Evolutionary conservation across 2,329 filamentous ascomycete genomes (phyloP).

Genomic region (Cadophora sp.): DNA sequence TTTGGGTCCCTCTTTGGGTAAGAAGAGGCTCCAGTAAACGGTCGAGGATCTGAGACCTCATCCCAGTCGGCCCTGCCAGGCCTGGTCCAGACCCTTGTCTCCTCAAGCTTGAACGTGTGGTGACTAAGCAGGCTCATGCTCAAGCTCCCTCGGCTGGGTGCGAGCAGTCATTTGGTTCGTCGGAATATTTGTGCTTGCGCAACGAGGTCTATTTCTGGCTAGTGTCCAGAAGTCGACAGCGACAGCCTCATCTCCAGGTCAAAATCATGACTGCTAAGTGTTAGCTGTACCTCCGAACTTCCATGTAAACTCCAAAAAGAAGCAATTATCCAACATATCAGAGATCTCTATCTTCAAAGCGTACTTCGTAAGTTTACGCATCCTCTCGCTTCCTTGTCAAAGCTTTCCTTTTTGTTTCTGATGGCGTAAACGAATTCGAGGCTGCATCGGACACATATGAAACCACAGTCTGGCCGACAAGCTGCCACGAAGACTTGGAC

Average conservation of each 20-base stretch:
- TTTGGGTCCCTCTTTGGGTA: not conserved
- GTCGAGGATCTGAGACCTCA: constrained; percentile 13
- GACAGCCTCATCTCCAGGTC: too few relatives aligned
- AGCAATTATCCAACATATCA: too few relatives aligned
- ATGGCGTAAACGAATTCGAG: not conserved
- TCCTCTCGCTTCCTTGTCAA: not conserved
- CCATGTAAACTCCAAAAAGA: too few relatives aligned
- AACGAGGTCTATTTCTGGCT: not conserved
- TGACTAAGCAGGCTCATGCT: not conserved
- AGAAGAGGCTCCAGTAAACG: constrained; percentile 13
- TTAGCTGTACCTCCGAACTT: too few relatives aligned
- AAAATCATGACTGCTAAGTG: too few relatives aligned
- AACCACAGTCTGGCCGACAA: not conserved
- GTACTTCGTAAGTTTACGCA: not conserved
- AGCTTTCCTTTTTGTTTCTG: not conserved
- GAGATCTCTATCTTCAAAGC: not conserved
- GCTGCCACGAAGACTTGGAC: not conserved
- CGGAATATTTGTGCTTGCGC: not conserved
- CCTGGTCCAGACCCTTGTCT: constrained; percentile 1
- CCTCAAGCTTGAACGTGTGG: not conserved
- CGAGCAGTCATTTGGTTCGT: not conserved
- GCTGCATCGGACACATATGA: not conserved
- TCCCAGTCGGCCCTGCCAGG: not conserved
- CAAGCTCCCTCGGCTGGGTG: not conserved
- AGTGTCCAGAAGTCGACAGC: too few relatives aligned